Base-by-base conservation (phyloP, 2,329 filamentous ascomycete genomes). In the Epichloe brachyelytri region DNA sequence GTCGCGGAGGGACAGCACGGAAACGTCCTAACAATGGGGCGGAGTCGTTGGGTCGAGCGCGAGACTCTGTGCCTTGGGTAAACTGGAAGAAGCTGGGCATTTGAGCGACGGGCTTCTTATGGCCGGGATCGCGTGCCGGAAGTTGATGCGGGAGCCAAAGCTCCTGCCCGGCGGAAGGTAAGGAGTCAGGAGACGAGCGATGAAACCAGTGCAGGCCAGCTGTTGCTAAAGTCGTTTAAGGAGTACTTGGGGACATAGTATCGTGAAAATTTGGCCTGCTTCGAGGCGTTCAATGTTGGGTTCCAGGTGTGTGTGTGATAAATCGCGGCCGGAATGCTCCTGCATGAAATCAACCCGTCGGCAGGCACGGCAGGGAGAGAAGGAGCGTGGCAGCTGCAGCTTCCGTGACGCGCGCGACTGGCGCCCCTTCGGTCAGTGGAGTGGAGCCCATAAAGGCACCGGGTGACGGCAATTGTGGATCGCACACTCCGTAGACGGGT, bases 1-100 rank as follows among this genome's bases (percentile, higher is more conserved):
- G 63, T 22, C 67, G 67, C 26, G 71, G 68, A 7, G 78, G 78
- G 17, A 84, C 78, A 53, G 80, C 81, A 54, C 80, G 78, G 66
- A 81, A 85, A 39, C 81, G 78, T 55, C 81, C 81, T 2, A 84
- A 75, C 8, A 83, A 67, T 22, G 81, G 79, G 17, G 80, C 78
- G 41, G 77, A 69, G 59, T 82, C 76, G 58, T 69, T 70, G 52
- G 72, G 72, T 48, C 72, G 71, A 54, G 71, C 68, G 59, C 71
- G 74, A 55, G 78, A 75, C 67, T 84, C 81, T 60, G 70, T 74
- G 64, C 80, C 81, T 61, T 80, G 80, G 55, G 80, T 80, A 67
- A 85, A 85, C 63, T 76, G 73, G 68, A 85, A 84, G 71, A 83
- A 81, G 60, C 75, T 72, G 62, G 80, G 78, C 79, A 83, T 83